phyloP scores from a whole-genome alignment of 2,329 filamentous ascomycete genomes.

The Apiospora phragmitis region DNA sequence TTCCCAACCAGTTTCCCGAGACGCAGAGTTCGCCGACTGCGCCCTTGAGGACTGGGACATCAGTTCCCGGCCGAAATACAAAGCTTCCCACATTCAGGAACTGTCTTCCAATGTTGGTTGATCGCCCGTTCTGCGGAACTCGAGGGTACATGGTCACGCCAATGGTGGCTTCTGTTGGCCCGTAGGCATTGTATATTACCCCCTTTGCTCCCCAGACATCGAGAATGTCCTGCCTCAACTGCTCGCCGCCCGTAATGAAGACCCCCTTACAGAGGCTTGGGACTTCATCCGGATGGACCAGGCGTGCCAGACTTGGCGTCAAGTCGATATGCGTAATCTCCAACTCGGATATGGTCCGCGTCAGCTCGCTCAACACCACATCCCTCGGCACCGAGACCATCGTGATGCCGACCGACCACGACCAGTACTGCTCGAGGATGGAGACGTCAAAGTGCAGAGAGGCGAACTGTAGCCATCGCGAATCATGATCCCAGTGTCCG shows the following conservation, averaged over 20 bases:
- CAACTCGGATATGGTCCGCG: slow-evolving; percentile 68
- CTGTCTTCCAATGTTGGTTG: slow-evolving; percentile 84
- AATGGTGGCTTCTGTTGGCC: slow-evolving; percentile 90
- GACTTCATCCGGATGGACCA: slow-evolving; percentile 77
- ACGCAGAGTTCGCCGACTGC: slow-evolving; percentile 87
- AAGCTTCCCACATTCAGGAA: slow-evolving; percentile 88
- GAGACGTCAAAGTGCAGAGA: slow-evolving; percentile 95
- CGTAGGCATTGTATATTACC: slow-evolving; percentile 91
- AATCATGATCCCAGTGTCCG: slow-evolving; percentile 70
- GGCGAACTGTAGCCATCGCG: slow-evolving; percentile 89
- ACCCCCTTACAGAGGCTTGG: slow-evolving; percentile 79
- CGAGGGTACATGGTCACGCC: slow-evolving; percentile 88
- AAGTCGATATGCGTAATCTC: slow-evolving; percentile 88
- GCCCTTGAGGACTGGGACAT: slow-evolving; percentile 72
- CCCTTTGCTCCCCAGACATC: slow-evolving; percentile 78
- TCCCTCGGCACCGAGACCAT: slow-evolving; percentile 82
- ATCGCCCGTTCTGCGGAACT: slow-evolving; percentile 74
- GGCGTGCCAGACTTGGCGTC: slow-evolving; percentile 80
- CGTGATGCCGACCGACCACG: slow-evolving; percentile 86
- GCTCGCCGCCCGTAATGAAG: slow-evolving; percentile 91
- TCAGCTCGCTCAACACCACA: slow-evolving; percentile 80
- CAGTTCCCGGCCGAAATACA: slow-evolving; percentile 70
- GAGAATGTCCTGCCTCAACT: slow-evolving; percentile 84
- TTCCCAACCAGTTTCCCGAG: slow-evolving; percentile 85
- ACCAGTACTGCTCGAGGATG: slow-evolving; percentile 93